These are phyloP conservation scores for Monascus ruber DNA, from an alignment of 2,329 filamentous ascomycete genomes.

Conservation along the genomic window DNA sequence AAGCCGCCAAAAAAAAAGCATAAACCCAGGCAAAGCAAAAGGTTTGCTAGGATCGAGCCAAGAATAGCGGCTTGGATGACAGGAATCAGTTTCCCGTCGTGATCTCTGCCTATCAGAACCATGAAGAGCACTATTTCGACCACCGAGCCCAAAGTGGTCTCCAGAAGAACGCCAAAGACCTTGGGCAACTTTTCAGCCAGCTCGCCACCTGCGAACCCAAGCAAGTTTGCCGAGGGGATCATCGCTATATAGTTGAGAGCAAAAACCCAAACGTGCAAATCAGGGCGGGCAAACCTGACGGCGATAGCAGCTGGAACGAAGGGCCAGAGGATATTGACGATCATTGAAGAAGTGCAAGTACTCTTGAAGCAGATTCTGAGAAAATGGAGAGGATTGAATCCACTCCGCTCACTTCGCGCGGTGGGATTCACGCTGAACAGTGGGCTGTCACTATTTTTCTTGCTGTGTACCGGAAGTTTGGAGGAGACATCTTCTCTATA, in stretches of 20 bases:
- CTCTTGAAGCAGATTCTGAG: slow-evolving; percentile 53
- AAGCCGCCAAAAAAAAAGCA: slow-evolving; percentile 73
- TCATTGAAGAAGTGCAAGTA: slow-evolving; percentile 50
- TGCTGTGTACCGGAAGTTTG: slow-evolving; percentile 12
- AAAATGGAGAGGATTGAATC: slow-evolving; percentile 54
- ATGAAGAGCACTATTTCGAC: slow-evolving; percentile 79
- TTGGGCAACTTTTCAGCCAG: slow-evolving; percentile 64
- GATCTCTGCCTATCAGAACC: slow-evolving; percentile 52
- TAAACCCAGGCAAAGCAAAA: slow-evolving; percentile 65
- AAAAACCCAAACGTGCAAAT: slow-evolving; percentile 55
- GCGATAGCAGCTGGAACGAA: slow-evolving; percentile 61
- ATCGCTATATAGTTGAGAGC: slow-evolving; percentile 64
- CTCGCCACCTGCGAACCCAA: slow-evolving; percentile 64
- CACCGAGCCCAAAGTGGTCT: slow-evolving; percentile 54
- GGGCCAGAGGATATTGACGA: slow-evolving; percentile 64
- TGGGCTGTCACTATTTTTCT: slow-evolving; percentile 7
- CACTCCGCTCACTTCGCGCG: slow-evolving; percentile 58
- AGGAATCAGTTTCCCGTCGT: slow-evolving; percentile 37
- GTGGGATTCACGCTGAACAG: slow-evolving; percentile 26
- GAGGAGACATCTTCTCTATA: background rate
- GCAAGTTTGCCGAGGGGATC: slow-evolving; percentile 63
- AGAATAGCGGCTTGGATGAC: slow-evolving; percentile 76
- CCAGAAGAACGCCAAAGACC: slow-evolving; percentile 43
- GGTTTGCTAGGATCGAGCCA: slow-evolving; percentile 70
- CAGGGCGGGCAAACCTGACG: slow-evolving; percentile 45